phyloP scores from a whole-genome alignment of 257 asterid species.

The Salvia miltiorrhiza region DNA sequence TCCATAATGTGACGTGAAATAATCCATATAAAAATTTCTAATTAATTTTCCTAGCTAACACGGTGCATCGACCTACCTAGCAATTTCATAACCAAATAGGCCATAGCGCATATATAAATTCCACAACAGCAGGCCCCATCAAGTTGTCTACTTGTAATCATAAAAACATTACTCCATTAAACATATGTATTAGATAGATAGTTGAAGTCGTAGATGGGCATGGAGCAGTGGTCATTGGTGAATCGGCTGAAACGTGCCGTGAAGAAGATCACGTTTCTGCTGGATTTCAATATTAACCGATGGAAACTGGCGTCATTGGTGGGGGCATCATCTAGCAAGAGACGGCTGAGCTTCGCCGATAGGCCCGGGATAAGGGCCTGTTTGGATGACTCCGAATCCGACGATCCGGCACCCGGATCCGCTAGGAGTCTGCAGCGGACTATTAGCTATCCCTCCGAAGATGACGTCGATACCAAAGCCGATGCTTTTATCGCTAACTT shows the following conservation, averaged over 20 bases:
- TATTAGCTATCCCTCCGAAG: slow-evolving; percentile 65
- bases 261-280: slow-evolving; percentile 62
- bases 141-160: too few species aligned
- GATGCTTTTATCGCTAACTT: slow-evolving; percentile 83
- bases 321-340: slow-evolving; percentile 42
- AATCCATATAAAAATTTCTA: not conserved
- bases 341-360: slow-evolving; percentile 60
- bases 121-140: not conserved
- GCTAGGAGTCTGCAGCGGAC: slow-evolving; percentile 47
- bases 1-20: not conserved
- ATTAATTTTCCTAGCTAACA: not conserved
- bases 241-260: slow-evolving; percentile 68
- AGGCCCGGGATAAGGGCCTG: slow-evolving; percentile 48
- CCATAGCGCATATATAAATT: not conserved
- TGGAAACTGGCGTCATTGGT: slow-evolving; percentile 60
- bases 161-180: slow-evolving; percentile 1
- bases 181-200: not conserved
- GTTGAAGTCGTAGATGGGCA: slow-evolving; percentile 34
- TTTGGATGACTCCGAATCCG: slow-evolving; percentile 31
- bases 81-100: slow-evolving; percentile 7
- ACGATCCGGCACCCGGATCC: slow-evolving; percentile 29
- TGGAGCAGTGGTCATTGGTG: slow-evolving; percentile 40
- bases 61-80: slow-evolving; percentile 12
- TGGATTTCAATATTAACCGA: slow-evolving; percentile 44
- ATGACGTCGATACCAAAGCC: slow-evolving; percentile 84